phyloP scores from a whole-genome alignment of 768 basidiomycete species.

The Amanita pallidorosea region DNA sequence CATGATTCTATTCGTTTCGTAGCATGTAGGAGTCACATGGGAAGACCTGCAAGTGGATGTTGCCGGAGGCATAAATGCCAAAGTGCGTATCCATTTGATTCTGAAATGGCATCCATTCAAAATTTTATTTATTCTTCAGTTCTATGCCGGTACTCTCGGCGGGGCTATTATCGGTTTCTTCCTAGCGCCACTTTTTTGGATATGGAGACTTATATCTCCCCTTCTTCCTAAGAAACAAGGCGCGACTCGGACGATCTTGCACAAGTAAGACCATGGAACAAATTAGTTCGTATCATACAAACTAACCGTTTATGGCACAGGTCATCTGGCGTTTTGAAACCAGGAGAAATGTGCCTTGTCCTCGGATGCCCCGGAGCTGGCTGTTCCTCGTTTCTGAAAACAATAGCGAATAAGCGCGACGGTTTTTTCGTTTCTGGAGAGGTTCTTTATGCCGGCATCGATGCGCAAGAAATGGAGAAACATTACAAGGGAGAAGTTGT shows the following conservation, averaged over 20 bases:
- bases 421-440: conserved; percentile 58
- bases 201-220: conserved; percentile 30
- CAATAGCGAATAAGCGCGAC: conserved; percentile 69
- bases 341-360: conserved; percentile 83
- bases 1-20: background rate
- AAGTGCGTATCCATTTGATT: conserved; percentile 24
- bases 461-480: conserved; percentile 64
- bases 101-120: background rate
- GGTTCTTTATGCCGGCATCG: conserved; percentile 77
- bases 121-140: conserved; percentile 18
- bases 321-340: conserved; percentile 58
- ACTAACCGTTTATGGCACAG: conserved; percentile 17
- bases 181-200: conserved; percentile 35
- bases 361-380: conserved; percentile 78
- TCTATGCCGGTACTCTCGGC: conserved; percentile 50
- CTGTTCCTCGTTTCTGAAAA: conserved; percentile 79
- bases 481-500: conserved; percentile 71
- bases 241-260: conserved; percentile 43
- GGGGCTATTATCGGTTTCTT: conserved; percentile 49
- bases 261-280: conserved; percentile 30
- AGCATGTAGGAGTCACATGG: conserved; percentile 71
- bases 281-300: background rate
- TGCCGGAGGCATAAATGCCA: conserved; percentile 41
- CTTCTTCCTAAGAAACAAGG: conserved; percentile 26
- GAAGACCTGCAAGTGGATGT: conserved; percentile 56